Percentiles rank a stretch among this genome's conserved stretches.
Conservation (phyloP, 2,329 filamentous ascomycete genomes). For the Paraphoma chrysanthemicola region DNA sequence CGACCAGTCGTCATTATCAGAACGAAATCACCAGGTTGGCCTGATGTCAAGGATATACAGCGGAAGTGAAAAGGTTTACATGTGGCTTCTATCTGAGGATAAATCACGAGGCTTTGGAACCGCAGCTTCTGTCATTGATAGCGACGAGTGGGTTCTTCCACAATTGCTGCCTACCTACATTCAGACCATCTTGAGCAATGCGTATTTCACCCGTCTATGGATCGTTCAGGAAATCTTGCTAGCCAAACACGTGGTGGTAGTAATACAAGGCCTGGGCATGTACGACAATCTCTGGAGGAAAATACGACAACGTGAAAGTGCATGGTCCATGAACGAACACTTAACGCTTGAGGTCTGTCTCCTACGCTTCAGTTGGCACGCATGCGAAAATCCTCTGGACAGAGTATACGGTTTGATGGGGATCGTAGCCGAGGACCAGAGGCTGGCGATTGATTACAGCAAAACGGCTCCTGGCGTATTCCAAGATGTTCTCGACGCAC, state of each 20-base stretch:
- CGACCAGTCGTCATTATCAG: not conserved
- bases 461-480: not conserved
- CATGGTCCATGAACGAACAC: too few relatives aligned
- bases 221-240: not conserved
- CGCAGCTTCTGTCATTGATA: too few relatives aligned
- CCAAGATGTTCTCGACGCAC: not conserved
- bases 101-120: too few relatives aligned
- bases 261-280: not conserved
- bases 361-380: too few relatives aligned
- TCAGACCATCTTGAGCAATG: not conserved
- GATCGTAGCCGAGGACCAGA: not conserved
- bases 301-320: not conserved
- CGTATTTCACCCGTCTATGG: not conserved
- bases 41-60: not conserved
- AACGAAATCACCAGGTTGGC: not conserved
- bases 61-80: not conserved
- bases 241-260: not conserved
- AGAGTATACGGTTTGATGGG: not conserved
- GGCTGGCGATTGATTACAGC: not conserved
- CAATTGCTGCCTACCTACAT: too few relatives aligned
- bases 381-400: not conserved
- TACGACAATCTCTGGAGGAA: not conserved
- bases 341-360: too few relatives aligned
- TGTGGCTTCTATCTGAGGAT: not conserved
- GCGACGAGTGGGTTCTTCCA: too few relatives aligned